These are phyloP conservation scores for Arctostaphylos glauca DNA, from an alignment of 148 eudicot genomes.

Conservation along the genomic window DNA sequence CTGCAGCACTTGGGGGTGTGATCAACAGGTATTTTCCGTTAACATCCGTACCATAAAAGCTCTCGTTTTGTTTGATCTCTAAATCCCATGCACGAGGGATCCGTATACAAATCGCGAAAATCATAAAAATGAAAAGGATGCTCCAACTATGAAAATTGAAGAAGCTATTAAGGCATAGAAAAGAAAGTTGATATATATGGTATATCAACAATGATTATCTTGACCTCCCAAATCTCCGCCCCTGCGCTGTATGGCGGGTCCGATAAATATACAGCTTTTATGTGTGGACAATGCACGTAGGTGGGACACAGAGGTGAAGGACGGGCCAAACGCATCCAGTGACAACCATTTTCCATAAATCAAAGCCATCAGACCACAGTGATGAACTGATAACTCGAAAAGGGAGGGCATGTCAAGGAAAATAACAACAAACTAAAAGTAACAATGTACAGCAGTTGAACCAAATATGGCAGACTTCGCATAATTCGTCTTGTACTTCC, in stretches of 20 bases:
- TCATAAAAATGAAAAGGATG: not conserved
- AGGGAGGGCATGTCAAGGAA: not conserved
- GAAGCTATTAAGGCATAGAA: not conserved
- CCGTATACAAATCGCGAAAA: not conserved
- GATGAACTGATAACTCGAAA: not conserved
- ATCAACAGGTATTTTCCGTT: slow-evolving; percentile 58
- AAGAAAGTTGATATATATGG: not conserved
- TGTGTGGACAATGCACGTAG: not conserved
- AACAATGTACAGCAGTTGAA: not conserved
- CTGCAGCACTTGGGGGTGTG: slow-evolving; percentile 99
- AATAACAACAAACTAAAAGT: not conserved
- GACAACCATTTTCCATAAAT: not conserved
- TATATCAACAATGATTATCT: not conserved
- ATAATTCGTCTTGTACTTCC: not conserved
- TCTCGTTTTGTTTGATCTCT: not conserved
- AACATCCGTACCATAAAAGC: not conserved
- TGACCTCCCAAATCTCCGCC: not conserved
- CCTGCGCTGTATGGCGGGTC: too few relatives aligned
- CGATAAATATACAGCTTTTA: not conserved
- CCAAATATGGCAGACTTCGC: not conserved
- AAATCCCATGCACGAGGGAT: not conserved
- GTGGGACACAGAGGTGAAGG: not conserved
- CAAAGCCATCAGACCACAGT: not conserved
- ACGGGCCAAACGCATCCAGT: not conserved
- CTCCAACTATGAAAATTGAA: not conserved